A percentile compares a stretch with the other conserved stretches of the same genome.
Conservation (phyloP, 2,329 filamentous ascomycete species). For the Conoideocrella luteorostrata region DNA sequence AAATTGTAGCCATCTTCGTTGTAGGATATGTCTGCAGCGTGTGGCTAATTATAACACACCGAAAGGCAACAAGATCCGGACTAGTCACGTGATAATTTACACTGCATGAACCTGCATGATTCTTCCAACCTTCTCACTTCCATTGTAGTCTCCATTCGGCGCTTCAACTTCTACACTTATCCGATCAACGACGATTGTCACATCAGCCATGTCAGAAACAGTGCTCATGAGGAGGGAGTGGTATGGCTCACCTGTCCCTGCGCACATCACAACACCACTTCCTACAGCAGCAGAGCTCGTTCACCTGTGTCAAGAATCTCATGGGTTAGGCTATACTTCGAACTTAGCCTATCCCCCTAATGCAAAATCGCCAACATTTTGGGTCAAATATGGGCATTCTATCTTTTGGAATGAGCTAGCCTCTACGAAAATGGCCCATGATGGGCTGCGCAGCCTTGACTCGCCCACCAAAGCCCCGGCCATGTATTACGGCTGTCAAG, state of each 20-base stretch:
- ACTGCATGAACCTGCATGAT: no score
- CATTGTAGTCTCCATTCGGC: no score
- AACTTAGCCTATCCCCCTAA: neutral
- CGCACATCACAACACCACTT: neutral
- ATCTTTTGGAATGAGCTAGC: slow-evolving; percentile 5
- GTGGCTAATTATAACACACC: no score
- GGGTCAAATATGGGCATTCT: slow-evolving; percentile 1
- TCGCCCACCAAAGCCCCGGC: slow-evolving; percentile 2
- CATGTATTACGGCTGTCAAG: slow-evolving; percentile 2
- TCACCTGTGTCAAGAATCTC: neutral
- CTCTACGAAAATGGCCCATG: slow-evolving; percentile 2
- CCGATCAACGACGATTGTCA: neutral
- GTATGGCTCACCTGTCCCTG: neutral
- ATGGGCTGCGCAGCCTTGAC: slow-evolving; percentile 1
- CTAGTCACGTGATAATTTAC: no score
- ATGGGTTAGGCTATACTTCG: neutral
- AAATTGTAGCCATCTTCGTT: no score
- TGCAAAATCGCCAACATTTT: slow-evolving; percentile 1
- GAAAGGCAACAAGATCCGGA: no score
- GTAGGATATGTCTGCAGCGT: no score
- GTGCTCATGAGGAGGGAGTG: neutral
- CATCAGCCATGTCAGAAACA: neutral
- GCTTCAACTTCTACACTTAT: neutral
- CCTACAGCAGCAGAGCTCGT: neutral
- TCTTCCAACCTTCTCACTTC: no score